Evolutionary conservation across 768 basidiomycete genomes (phyloP).

Genomic region (Naganishia kalamii): DNA sequence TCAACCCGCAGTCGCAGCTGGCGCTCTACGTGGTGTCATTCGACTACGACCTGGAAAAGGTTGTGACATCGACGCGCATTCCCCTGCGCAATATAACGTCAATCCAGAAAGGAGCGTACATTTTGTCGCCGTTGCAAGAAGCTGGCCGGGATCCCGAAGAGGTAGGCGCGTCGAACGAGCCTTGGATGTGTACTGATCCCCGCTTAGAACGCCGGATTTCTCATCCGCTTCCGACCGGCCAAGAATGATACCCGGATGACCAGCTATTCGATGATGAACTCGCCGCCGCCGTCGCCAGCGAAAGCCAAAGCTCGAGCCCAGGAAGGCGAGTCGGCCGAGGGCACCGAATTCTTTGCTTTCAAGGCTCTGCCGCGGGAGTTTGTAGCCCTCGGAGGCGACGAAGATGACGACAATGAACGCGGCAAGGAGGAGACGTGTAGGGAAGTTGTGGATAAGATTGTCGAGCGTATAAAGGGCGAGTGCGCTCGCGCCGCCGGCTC

Average conservation of each 20-base stretch:
- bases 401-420: constrained; percentile 30
- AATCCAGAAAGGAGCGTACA: constrained; percentile 88
- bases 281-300: constrained; percentile 22
- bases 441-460: constrained; percentile 69
- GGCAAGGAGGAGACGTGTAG: constrained; percentile 54
- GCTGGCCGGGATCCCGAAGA: constrained; percentile 78
- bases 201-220: constrained; percentile 68
- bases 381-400: constrained; percentile 24
- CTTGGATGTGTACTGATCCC: background rate
- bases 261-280: constrained; percentile 80
- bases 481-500: constrained; percentile 55
- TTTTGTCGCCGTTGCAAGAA: constrained; percentile 86
- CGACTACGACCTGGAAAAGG: constrained; percentile 87
- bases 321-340: background rate
- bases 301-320: background rate
- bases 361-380: constrained; percentile 46
- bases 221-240: constrained; percentile 67
- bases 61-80: constrained; percentile 79
- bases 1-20: constrained; percentile 53
- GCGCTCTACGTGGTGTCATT: constrained; percentile 52
- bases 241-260: constrained; percentile 68
- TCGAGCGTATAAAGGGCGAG: constrained; percentile 62
- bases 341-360: constrained; percentile 49
- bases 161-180: constrained; percentile 24
- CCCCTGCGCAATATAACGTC: constrained; percentile 71